These are phyloP conservation scores for Trifolium repens DNA, from an alignment of 306 rosid genomes.

Conservation along the genomic window DNA sequence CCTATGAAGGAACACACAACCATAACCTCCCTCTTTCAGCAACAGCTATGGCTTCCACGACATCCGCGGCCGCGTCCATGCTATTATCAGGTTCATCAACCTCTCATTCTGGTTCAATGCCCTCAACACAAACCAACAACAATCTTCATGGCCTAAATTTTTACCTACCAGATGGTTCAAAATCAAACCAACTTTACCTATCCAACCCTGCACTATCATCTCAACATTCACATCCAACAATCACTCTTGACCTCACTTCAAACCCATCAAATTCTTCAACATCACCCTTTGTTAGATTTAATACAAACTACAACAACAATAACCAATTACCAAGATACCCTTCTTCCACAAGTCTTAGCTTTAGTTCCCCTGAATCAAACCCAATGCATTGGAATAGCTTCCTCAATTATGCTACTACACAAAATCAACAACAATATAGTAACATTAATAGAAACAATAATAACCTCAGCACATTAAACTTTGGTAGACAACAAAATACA, in stretches of 20 bases:
- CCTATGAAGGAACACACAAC: constrained; percentile 95
- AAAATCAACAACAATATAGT: constrained; percentile 41
- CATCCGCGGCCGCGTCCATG: constrained; percentile 94
- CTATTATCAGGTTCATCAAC: constrained; percentile 74
- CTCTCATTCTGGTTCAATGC: constrained; percentile 38
- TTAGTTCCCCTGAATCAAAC: constrained; percentile 55
- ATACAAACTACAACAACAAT: constrained; percentile 47
- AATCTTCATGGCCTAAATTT: constrained; percentile 63
- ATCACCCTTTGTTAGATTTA: constrained; percentile 55
- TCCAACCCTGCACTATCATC: constrained; percentile 63
- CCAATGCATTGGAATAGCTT: constrained; percentile 60
- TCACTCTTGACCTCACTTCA: constrained; percentile 91
- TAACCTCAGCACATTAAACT: constrained; percentile 44
- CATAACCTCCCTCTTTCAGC: constrained; percentile 90
- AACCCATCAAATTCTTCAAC: constrained; percentile 55
- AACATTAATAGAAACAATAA: constrained; percentile 43
- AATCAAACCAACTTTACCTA: constrained; percentile 61
- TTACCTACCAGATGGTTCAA: constrained; percentile 58
- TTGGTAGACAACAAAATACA: constrained; percentile 54
- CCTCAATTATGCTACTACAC: constrained; percentile 47
- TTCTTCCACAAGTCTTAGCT: constrained; percentile 60
- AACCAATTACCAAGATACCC: constrained; percentile 55
- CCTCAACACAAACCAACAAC: constrained; percentile 36
- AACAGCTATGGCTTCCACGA: constrained; percentile 95
- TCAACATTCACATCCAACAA: constrained; percentile 73